These are phyloP conservation scores for Mucor ambiguus DNA, from an alignment of 371 early-diverging fungal species.

Conservation along the genomic window DNA sequence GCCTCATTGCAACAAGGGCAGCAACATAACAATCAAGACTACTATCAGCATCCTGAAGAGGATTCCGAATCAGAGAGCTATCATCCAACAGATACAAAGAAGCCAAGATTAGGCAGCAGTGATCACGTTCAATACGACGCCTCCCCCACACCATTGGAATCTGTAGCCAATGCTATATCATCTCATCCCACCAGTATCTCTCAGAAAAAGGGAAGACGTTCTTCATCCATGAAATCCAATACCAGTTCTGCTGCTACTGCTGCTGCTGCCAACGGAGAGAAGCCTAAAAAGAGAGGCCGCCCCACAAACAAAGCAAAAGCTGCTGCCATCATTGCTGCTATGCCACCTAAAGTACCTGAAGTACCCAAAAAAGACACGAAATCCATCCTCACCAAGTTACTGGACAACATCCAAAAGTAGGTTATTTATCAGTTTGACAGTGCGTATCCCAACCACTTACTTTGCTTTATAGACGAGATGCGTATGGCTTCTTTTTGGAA, in stretches of 20 bases:
- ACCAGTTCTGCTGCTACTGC: constrained; percentile 5
- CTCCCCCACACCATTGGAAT: background rate
- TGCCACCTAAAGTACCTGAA: constrained; percentile 31
- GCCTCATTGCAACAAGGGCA: constrained; percentile 21
- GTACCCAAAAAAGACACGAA: constrained; percentile 47
- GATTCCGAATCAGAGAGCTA: constrained; percentile 15
- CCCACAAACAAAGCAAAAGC: constrained; percentile 35
- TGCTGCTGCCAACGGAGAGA: constrained; percentile 24
- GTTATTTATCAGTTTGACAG: background rate
- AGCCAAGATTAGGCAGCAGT: background rate
- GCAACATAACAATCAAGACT: background rate
- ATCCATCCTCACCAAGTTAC: constrained; percentile 44
- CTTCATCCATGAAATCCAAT: constrained; percentile 15
- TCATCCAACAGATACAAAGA: constrained; percentile 27
- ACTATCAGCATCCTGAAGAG: background rate
- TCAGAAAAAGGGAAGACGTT: constrained; percentile 18
- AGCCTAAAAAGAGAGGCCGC: constrained; percentile 50
- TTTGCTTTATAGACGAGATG: constrained; percentile 40
- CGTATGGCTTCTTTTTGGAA: constrained; percentile 78
- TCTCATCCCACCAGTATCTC: background rate
- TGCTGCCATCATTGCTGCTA: constrained; percentile 23
- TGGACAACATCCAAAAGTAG: constrained; percentile 61
- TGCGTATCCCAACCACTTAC: background rate
- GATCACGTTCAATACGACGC: background rate
- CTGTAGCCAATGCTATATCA: background rate